Evolutionary conservation across 495 filamentous ascomycete species (phyloP).

Genomic region (Penicillium atrosanguineum): DNA sequence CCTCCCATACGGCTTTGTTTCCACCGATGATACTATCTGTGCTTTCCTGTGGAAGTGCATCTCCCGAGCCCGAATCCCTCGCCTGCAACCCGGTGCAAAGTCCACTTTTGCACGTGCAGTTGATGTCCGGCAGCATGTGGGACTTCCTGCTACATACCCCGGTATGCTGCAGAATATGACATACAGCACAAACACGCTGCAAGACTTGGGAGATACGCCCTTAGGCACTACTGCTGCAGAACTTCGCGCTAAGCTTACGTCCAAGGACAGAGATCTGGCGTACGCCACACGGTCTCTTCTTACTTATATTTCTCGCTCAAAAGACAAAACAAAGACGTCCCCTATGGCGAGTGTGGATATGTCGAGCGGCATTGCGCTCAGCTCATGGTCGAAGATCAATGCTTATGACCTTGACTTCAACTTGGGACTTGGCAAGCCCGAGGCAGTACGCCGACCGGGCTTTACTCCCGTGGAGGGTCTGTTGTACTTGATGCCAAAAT

Average conservation of each 20-base stretch:
- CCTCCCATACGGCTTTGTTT: slow-evolving; percentile 25
- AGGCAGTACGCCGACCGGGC: slow-evolving; percentile 46
- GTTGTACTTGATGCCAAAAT: slow-evolving; percentile 44
- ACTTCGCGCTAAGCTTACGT: slow-evolving; percentile 44
- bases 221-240: slow-evolving; percentile 41
- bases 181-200: slow-evolving; percentile 29
- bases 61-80: slow-evolving; percentile 39
- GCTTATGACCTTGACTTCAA: slow-evolving; percentile 48
- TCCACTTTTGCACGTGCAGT: slow-evolving; percentile 50
- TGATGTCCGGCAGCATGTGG: slow-evolving; percentile 46
- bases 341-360: slow-evolving; percentile 30
- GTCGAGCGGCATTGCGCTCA: slow-evolving; percentile 46
- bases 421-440: slow-evolving; percentile 47
- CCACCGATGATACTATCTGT: slow-evolving; percentile 55
- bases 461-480: slow-evolving; percentile 49
- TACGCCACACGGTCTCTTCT: slow-evolving; percentile 42
- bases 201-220: slow-evolving; percentile 29
- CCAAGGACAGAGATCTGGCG: slow-evolving; percentile 27
- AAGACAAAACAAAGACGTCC: slow-evolving; percentile 30
- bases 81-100: slow-evolving; percentile 25
- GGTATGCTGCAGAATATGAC: slow-evolving; percentile 46
- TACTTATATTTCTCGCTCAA: slow-evolving; percentile 30
- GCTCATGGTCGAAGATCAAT: slow-evolving; percentile 51
- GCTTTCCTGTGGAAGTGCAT: slow-evolving; percentile 54
- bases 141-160: slow-evolving; percentile 41